These are phyloP conservation scores for Saccharomycopsis capsularis DNA, from an alignment of 805 yeast species.

Conservation along the genomic window DNA sequence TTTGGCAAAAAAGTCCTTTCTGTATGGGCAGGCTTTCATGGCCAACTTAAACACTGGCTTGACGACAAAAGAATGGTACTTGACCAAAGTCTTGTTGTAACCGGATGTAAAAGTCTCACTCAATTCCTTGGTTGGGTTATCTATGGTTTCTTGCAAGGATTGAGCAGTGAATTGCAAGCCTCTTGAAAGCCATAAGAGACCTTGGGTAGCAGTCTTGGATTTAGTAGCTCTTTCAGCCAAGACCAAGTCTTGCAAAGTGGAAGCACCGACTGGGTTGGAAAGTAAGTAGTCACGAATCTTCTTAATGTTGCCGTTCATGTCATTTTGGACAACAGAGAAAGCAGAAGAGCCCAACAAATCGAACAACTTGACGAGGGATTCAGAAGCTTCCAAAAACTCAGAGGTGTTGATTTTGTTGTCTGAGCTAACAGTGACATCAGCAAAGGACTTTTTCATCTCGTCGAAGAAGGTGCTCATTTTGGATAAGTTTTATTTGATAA, in stretches of 20 bases:
- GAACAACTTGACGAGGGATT: conserved; percentile 73
- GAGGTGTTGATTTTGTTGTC: conserved; percentile 63
- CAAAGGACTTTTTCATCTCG: conserved; percentile 64
- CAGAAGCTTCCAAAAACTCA: conserved; percentile 76
- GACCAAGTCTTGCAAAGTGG: conserved; percentile 74
- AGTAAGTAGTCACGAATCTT: conserved; percentile 64
- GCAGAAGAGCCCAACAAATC: conserved; percentile 83
- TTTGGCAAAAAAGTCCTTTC: conserved; percentile 77
- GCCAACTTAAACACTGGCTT: conserved; percentile 88
- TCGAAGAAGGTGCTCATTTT: conserved; percentile 75
- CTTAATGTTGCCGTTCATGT: conserved; percentile 78
- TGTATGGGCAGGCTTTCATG: conserved; percentile 91
- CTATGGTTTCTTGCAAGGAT: conserved; percentile 76
- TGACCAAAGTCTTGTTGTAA: conserved; percentile 71
- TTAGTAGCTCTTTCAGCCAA: conserved; percentile 59
- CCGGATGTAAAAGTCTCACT: conserved; percentile 75
- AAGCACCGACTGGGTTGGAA: conserved; percentile 53
- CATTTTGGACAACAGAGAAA: conserved; percentile 76
- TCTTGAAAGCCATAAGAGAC: conserved; percentile 76
- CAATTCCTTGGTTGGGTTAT: conserved; percentile 55
- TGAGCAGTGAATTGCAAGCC: conserved; percentile 88
- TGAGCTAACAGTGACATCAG: conserved; percentile 58
- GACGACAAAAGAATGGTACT: conserved; percentile 74
- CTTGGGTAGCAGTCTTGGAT: conserved; percentile 79
- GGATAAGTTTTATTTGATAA: too few relatives aligned